Evolutionary conservation across 768 basidiomycete species (phyloP), one percentile per base, ranked within the genome.

Genomic region (Serpula lacrymans): DNA sequence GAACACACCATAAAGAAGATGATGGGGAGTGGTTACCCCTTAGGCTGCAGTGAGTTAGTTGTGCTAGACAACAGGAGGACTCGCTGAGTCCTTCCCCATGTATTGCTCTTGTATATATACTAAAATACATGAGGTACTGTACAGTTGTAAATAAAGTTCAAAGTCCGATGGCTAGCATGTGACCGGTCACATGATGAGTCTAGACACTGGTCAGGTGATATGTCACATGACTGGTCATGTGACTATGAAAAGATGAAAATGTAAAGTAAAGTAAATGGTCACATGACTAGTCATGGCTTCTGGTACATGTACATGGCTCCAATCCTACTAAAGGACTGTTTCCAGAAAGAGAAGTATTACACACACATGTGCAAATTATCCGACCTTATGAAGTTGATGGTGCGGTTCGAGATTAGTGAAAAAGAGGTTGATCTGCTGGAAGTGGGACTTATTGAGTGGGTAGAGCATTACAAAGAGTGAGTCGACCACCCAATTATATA

Each of bases 161-260:
- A n/a, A n/a, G n/a, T n/a, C n/a, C n/a, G n/a, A n/a, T n/a, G n/a
- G n/a, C n/a, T n/a, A n/a, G n/a, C n/a, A n/a, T n/a, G n/a, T n/a
- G n/a, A 67, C 57, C 1, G 68, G 70, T 0, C 43, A 51, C 11
- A 73, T 58, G 57, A 75, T 74, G 47, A 64, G 48, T 6, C 48
- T 72, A 2, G 58, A 69, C 30, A 26, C 52, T 5, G 58, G 58
- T 1, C 25, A 13, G 58, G 63, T 1, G 68, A 73, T 42, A 64
- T 71, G 2, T 34, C 57, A n/a, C 52, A 13, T 1, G 22, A 53
- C 11, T 21, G 13, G 1, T 46, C 37, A 0, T n/a, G n/a, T n/a
- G n/a, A n/a, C n/a, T n/a, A n/a, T n/a, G n/a, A n/a, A n/a, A n/a
- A n/a, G n/a, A n/a, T n/a, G n/a, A n/a, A n/a, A n/a, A n/a, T n/a